These are phyloP conservation scores for Lactuca saligna DNA, from an alignment of 129 eudicot genomes.

Conservation along the genomic window DNA sequence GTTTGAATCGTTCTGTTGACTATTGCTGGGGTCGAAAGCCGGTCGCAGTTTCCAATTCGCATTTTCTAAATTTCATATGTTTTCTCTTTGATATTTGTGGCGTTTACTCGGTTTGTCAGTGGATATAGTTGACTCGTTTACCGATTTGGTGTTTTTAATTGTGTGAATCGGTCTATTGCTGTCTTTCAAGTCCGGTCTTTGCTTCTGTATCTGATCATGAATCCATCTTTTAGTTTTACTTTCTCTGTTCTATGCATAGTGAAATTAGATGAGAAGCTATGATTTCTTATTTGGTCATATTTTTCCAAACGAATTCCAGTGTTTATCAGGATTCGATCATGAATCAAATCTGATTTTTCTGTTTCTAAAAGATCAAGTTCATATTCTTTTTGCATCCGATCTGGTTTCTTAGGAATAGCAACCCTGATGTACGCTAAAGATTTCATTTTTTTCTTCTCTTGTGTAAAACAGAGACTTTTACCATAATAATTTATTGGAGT, in stretches of 20 bases:
- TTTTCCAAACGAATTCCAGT: background rate
- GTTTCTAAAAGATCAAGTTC: slow-evolving; percentile 4
- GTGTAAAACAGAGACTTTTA: slow-evolving; percentile 1
- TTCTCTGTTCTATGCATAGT: background rate
- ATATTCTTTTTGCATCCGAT: slow-evolving; percentile 12
- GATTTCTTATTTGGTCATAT: background rate
- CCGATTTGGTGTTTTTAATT: slow-evolving; percentile 14
- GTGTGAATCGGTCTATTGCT: background rate
- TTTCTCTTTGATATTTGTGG: background rate
- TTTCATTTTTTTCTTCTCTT: background rate
- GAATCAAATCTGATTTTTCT: slow-evolving; percentile 21
- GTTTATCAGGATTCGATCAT: slow-evolving; percentile 11
- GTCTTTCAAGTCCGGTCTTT: background rate
- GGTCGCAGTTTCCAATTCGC: background rate
- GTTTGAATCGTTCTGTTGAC: background rate
- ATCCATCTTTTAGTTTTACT: background rate
- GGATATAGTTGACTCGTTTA: background rate
- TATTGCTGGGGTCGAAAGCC: background rate
- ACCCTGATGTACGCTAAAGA: background rate
- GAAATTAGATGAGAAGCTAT: background rate
- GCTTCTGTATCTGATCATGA: too few species aligned
- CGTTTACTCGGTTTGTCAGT: background rate
- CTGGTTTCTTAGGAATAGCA: slow-evolving; percentile 10
- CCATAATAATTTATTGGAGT: slow-evolving; percentile 3
- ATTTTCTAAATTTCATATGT: background rate